Evolutionary conservation across 2,329 filamentous ascomycete species (phyloP), one percentile per base, ranked within the genome.

Genomic region (Calonectria honghensis): DNA sequence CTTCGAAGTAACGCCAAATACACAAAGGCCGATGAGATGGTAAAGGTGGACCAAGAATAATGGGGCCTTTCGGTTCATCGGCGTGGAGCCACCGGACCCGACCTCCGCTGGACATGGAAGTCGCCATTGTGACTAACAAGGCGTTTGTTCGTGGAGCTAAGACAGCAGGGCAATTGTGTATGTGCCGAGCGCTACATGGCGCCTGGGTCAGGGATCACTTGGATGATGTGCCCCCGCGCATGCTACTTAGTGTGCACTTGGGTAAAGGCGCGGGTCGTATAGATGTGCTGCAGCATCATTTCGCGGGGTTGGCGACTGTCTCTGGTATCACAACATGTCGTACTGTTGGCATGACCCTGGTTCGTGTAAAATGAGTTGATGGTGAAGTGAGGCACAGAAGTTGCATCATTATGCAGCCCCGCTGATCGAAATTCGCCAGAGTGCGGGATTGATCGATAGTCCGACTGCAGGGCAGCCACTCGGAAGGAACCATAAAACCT

Each of bases 61-160:
- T 9, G n/a, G 29, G 32, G 24, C 45, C 35, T 64, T 59, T 77
- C 74, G 75, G 73, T 74, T 64, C 75, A 50, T 77, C 75, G 75
- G 73, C 74, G 75, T 74, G 71, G 72, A 74, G 54, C 68, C 66
- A 39, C 51, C 4, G 27, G 51, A 37, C 31, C 54, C 32, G 54
- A 61, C 41, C 68, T 67, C 39, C 65, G 65, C 29, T 13, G 18
- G 24, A 68, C 61, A 65, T 76, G 39, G 57, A 69, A 75, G 70
- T 78, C 76, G 76, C 76, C 70, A 77, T 77, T 69, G 63, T 54
- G 50, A 41, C 77, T 77, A 78, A 78, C 75, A 78, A 78, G 51
- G 48, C 71, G 75, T 76, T 67, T 76, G 35, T 61, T 35, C 48
- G 35, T 39, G 24, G 64, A 37, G 10, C 3, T 64, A 65, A 52